Percentiles rank a stretch among this genome's conserved stretches.
Conservation (phyloP, 306 rosid species). For the Fagus sylvatica region DNA sequence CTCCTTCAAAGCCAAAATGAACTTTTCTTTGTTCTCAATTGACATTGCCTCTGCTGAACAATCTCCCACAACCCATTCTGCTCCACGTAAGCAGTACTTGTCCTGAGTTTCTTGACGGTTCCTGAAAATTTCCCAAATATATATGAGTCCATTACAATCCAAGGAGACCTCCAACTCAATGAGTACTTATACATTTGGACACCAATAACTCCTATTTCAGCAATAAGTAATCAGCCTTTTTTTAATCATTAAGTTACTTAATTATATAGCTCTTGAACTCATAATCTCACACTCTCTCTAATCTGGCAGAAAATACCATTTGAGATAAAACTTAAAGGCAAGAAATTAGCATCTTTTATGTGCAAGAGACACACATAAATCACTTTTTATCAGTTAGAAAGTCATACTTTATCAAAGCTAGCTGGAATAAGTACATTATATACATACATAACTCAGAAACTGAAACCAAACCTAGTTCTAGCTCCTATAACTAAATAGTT, state of each 20-base stretch:
- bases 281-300: too few species aligned
- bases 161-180: neutral
- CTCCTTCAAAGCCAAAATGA: constrained; percentile 73
- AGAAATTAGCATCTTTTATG: neutral
- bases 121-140: constrained; percentile 36
- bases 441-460: neutral
- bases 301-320: too few species aligned
- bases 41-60: constrained; percentile 87
- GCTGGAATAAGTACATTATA: neutral
- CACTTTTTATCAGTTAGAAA: too few species aligned
- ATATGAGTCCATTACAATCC: neutral
- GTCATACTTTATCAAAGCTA: too few species aligned
- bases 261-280: too few species aligned
- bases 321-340: too few species aligned
- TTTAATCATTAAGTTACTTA: too few species aligned
- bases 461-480: neutral
- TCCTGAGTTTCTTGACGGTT: constrained; percentile 59
- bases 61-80: constrained; percentile 98
- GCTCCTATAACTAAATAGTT: neutral
- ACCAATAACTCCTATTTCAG: neutral
- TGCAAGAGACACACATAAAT: neutral
- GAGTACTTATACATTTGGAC: neutral
- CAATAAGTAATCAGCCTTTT: neutral
- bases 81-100: constrained; percentile 90
- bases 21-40: constrained; percentile 62